Base-by-base conservation (phyloP, 176 grass and related monocot species). In the Carex littledalei region DNA sequence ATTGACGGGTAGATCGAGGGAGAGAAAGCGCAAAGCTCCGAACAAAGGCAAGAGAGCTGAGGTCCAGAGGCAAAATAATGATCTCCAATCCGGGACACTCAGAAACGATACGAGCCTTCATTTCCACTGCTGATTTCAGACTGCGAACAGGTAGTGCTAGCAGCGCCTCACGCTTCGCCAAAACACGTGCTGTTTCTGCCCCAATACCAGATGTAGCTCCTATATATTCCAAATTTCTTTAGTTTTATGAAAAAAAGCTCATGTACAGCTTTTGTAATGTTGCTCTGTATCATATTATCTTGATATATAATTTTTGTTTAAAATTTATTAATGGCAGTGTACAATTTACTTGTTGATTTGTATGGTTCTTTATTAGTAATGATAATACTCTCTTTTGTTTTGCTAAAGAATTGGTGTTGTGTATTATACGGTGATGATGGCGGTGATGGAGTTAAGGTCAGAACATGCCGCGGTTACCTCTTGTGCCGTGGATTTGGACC, bases 161-260 rank as follows among this genome's bases (percentile, higher is more conserved):
- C 59, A 91, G 66, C 67, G 91, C 88, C 55, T 93, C 95, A 76
- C 86, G 88, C 80, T 80, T 84, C 8, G 91, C 91, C 83, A 94
- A 86, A 83, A 89, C 89, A 6, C 89, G 79, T 49, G 93, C 92
- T 63, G 91, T 94, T 86, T 98, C 95, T 76, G 83, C 93, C 0
- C 95, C 95, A 55, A 98, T 98, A 58, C 95, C 95, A 55, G 93
- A 98, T 63, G 95, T 98, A 15, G 93, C 92, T 68, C 91, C 89
- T 89, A 76, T 89, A 76, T 54, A 29, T 17, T 72, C 7, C 2
- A 16, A 67, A 21, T 62, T 8, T 64, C 9, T 24, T 4, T 63
- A 50, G 47, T 50, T 24, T 63, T 63, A 11, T 63, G 8, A 63
- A 63, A 26, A 26, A 63, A 63, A 2, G 20, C 31, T 65, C 22